Conservation (phyloP, 2,329 filamentous ascomycete species). For the Ophiostoma sp. region DNA sequence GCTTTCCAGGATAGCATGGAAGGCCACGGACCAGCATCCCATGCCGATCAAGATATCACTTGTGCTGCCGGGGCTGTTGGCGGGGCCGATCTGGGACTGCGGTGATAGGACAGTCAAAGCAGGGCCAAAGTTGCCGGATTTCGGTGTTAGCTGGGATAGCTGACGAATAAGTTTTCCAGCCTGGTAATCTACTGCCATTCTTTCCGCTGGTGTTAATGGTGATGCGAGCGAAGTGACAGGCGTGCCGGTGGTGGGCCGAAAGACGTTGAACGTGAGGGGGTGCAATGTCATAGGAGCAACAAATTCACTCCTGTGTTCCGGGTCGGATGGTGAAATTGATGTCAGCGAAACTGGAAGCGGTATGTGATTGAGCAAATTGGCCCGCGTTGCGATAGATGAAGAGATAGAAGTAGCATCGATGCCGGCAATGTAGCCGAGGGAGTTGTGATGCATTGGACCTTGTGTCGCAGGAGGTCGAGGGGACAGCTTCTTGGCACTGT, state of each 20-base stretch:
- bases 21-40: conserved; percentile 51
- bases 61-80: neutral
- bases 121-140: conserved; percentile 46
- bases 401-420: neutral
- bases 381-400: neutral
- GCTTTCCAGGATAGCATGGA: conserved; percentile 51
- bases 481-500: neutral
- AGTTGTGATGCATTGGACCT: neutral
- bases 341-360: conserved; percentile 41
- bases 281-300: neutral
- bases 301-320: neutral
- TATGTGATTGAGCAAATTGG: conserved; percentile 34
- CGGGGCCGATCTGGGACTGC: neutral
- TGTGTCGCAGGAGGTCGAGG: neutral
- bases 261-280: conserved; percentile 37
- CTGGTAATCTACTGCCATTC: conserved; percentile 41
- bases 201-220: conserved; percentile 35
- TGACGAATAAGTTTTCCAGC: conserved; percentile 42
- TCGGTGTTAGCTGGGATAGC: conserved; percentile 42
- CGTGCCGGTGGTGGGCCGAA: conserved; percentile 36
- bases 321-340: conserved; percentile 12
- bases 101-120: conserved; percentile 35
- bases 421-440: neutral
- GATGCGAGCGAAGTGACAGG: conserved; percentile 36
- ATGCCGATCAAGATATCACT: conserved; percentile 14